A percentile compares a stretch with the other conserved stretches of the same genome.
phyloP scores from a whole-genome alignment of 2,329 filamentous ascomycete species.

The Epichloe coenophiala region DNA sequence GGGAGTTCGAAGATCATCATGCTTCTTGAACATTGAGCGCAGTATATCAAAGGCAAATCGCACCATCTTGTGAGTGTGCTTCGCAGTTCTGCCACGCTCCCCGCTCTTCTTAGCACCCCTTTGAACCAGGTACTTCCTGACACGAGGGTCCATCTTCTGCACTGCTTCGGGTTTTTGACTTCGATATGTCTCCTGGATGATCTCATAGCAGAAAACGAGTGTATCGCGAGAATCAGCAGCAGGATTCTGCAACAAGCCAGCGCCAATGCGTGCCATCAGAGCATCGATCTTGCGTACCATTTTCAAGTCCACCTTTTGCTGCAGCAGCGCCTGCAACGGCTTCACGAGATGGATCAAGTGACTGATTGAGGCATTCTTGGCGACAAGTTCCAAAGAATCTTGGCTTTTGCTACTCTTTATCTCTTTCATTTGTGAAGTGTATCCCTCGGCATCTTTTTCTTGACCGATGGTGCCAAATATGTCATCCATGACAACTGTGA shows the following conservation, averaged over 20 bases:
- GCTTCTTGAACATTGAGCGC: conserved; percentile 72
- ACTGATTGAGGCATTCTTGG: conserved; percentile 64
- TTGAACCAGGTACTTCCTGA: conserved; percentile 67
- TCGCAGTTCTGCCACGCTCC: conserved; percentile 57
- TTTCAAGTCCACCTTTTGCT: conserved; percentile 71
- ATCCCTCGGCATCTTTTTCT: conserved; percentile 94
- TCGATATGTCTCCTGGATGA: conserved; percentile 76
- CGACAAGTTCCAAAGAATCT: conserved; percentile 89
- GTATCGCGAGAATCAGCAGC: conserved; percentile 67
- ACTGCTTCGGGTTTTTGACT: conserved; percentile 38
- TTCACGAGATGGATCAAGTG: conserved; percentile 62
- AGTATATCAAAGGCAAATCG: conserved; percentile 82
- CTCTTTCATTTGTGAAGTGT: conserved; percentile 91
- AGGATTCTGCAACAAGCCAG: conserved; percentile 71
- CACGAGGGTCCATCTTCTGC: conserved; percentile 45
- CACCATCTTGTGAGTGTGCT: conserved; percentile 75
- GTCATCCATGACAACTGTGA: conserved; percentile 88
- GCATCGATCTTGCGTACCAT: conserved; percentile 86
- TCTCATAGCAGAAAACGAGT: conserved; percentile 88
- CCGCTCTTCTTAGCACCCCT: conserved; percentile 63
- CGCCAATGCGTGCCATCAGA: conserved; percentile 66
- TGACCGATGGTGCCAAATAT: conserved; percentile 86
- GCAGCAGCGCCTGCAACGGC: conserved; percentile 65
- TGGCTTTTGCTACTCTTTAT: conserved; percentile 97
- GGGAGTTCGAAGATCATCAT: conserved; percentile 66